Evolutionary conservation across 352 stramenopile species (phyloP), one percentile per base, ranked within the genome.

Genomic region (Phytophthora lateralis): DNA sequence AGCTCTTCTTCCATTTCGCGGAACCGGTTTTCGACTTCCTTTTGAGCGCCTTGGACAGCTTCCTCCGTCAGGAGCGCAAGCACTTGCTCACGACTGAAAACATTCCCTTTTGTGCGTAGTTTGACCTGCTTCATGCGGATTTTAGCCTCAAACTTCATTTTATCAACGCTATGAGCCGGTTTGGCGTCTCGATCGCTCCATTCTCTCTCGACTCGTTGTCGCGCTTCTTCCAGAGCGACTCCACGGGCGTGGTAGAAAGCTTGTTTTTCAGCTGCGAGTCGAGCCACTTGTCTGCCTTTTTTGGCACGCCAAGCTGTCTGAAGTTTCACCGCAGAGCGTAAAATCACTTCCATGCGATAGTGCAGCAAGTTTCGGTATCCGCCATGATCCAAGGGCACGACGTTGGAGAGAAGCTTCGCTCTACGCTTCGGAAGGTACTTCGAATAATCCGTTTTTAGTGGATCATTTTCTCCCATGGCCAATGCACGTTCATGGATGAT

Each of bases 91-190:
- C 90, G 82, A 37, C 59, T 80, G 50, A 96, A 84, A 20, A 66
- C 58, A 20, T 93, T 85, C 4, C 89, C 90, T 46, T 94, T 93
- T 2, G 91, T 93, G 12, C 91, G 80, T 18, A 97, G 66, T 65
- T 97, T 96, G 15, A 93, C 90, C 66, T 98, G 93, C 26, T 91
- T 89, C 82, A 97, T 97, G 21, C 93, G 86, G 29, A 98, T 92
- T 65, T 95, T 97, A 2, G 91, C 90, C 57, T 98, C 91, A 56
- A 97, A 97, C 53, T 97, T 98, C 86, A 97, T 97, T 72, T 96
- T 95, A 58, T 90, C 88, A 10, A 97, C 75, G 27, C 70, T 88
- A 37, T 89, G 83, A 3, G 71, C 85, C 8, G 78, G 75, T 49
- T 89, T 88, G 8, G 66, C 73, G 20, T 97, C 89, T 52, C 88